These are phyloP conservation scores for Pseudogymnoascus sp. DNA, from an alignment of 2,329 filamentous ascomycete genomes.

Conservation along the genomic window DNA sequence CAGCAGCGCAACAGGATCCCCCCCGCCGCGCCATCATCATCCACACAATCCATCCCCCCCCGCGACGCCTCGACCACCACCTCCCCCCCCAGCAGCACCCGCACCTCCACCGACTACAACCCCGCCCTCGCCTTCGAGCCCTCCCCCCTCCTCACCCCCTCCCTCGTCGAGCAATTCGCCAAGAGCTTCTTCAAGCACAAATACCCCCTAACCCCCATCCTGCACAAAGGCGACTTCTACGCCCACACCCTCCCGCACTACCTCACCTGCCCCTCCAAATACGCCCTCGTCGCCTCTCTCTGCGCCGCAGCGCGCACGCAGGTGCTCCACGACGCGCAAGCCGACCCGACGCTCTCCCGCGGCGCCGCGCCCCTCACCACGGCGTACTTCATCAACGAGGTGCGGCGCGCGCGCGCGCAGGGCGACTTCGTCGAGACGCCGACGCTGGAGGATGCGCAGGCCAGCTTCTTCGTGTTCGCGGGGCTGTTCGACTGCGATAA, in stretches of 20 bases:
- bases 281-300: slow-evolving; percentile 23
- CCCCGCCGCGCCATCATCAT: neutral
- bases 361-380: neutral
- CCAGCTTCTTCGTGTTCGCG: slow-evolving; percentile 29
- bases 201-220: slow-evolving; percentile 29
- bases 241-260: slow-evolving; percentile 12
- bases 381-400: slow-evolving; percentile 19
- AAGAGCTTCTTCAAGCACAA: slow-evolving; percentile 20
- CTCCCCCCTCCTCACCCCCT: neutral
- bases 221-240: slow-evolving; percentile 20
- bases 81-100: neutral
- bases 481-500: slow-evolving; percentile 26
- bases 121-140: neutral
- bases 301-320: slow-evolving; percentile 26
- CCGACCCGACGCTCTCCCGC: slow-evolving; percentile 14
- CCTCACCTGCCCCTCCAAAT: slow-evolving; percentile 17
- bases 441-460: slow-evolving; percentile 23
- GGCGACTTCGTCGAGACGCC: slow-evolving; percentile 23
- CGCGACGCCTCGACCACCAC: slow-evolving; percentile 9
- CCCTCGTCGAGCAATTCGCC: neutral
- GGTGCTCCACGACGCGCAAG: slow-evolving; percentile 10
- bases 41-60: neutral
- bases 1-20: neutral
- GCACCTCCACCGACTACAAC: neutral
- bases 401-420: slow-evolving; percentile 20